Base-by-base conservation (phyloP, 2,329 filamentous ascomycete genomes). In the Scleromitrula shiraiana region DNA sequence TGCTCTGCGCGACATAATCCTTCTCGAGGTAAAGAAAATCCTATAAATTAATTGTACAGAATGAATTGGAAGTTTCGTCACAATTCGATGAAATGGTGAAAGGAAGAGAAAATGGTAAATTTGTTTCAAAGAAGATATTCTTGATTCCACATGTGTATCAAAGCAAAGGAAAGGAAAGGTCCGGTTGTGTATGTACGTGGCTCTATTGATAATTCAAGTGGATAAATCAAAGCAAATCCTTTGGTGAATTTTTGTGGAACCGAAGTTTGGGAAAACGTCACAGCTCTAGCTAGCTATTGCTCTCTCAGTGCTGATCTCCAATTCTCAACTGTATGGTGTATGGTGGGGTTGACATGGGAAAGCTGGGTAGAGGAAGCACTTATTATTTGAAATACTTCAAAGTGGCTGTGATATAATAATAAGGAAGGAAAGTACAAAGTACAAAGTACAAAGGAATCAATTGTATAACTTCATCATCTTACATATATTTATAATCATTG, bases 1-100 rank as follows among this genome's bases (percentile, higher is more conserved):
- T 52, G 80, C 72, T 65, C 87, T 80, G 73, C 88, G 78, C 61
- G 88, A 93, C 87, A 94, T 94, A 56, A 14, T 39, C 24, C 8
- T 19, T 37, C 33, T 40, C 9, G 14, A 17, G 14, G n/a, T 24
- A 40, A 41, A 38, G 27, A 35, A 23, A 6, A 15, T n/a, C n/a
- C n/a, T n/a, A n/a, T n/a, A n/a, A n/a, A n/a, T n/a, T n/a, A n/a
- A n/a, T n/a, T 26, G 22, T 29, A 29, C 37, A n/a, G 24, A 30
- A 19, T 17, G 17, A 5, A 33, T 9, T 32, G n/a, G 23, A 30
- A 32, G 14, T n/a, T 17, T 29, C 5, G 10, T n/a, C 12, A 24
- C 19, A n/a, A 44, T 26, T 26, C 10, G 17, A 7, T 17, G 9
- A 37, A 37, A 22, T 23, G n/a, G 7, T n/a, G 19, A 33, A 27